These are phyloP conservation scores for Petunia secreta DNA, from an alignment of 257 asterid genomes.

Conservation along the genomic window DNA sequence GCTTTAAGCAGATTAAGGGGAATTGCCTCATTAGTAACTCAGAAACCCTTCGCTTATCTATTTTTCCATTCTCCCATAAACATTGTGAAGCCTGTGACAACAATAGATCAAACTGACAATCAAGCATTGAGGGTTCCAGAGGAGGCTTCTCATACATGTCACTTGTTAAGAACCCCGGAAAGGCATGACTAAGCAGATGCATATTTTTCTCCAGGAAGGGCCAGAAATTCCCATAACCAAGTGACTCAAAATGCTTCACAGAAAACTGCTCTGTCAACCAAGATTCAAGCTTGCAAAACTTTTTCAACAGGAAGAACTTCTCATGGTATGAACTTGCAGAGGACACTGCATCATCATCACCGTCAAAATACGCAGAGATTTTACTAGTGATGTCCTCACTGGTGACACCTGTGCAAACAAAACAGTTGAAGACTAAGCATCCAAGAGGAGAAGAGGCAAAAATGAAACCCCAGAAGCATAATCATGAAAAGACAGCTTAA, in stretches of 20 bases:
- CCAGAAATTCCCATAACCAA: conserved; percentile 80
- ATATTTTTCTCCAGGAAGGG: conserved; percentile 69
- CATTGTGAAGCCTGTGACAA: conserved; percentile 70
- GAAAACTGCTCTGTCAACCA: conserved; percentile 66
- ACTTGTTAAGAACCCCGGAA: conserved; percentile 54
- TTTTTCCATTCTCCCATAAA: conserved; percentile 48
- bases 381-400: conserved; percentile 67
- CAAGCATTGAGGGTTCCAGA: conserved; percentile 72
- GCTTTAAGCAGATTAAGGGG: conserved; percentile 73
- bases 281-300: conserved; percentile 66
- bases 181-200: conserved; percentile 52
- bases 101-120: conserved; percentile 67
- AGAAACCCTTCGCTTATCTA: conserved; percentile 48
- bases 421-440: background rate
- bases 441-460: conserved; percentile 7
- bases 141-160: conserved; percentile 43
- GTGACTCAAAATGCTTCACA: conserved; percentile 58
- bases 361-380: conserved; percentile 63
- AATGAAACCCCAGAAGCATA: conserved; percentile 21
- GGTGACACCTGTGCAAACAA: conserved; percentile 48
- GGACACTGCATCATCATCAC: conserved; percentile 37
- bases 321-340: conserved; percentile 38
- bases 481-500: conserved; percentile 10
- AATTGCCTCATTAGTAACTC: conserved; percentile 75
- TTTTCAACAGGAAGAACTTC: conserved; percentile 53